phyloP scores from a whole-genome alignment of 2,329 filamentous ascomycete genomes.

The Emmonsiellopsis sp. region DNA sequence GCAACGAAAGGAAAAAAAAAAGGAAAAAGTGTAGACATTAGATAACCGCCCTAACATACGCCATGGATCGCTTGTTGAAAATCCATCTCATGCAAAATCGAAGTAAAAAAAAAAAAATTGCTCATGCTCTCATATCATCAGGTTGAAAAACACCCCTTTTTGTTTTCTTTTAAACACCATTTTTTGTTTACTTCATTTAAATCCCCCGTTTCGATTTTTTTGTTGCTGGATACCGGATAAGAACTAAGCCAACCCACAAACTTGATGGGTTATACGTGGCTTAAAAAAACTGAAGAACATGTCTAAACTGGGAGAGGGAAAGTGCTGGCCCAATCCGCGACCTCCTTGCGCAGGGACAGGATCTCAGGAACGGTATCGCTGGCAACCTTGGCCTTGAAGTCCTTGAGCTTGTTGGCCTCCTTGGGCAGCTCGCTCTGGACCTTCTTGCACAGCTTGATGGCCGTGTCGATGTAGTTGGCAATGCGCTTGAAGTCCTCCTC shows the following conservation, averaged over 20 bases:
- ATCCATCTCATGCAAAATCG: constrained; percentile 13
- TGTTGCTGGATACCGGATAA: neutral
- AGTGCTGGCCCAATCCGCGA: constrained; percentile 71
- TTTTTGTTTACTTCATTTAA: neutral
- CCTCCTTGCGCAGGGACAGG: constrained; percentile 78
- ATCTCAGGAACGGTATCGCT: constrained; percentile 72
- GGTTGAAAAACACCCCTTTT: constrained; percentile 13
- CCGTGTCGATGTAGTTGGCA: constrained; percentile 76
- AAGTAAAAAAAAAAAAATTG: constrained; percentile 9
- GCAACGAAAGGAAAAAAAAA: neutral
- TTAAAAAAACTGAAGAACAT: neutral
- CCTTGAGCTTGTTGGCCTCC: constrained; percentile 98
- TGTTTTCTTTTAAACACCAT: constrained; percentile 3
- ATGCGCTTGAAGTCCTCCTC: constrained; percentile 88
- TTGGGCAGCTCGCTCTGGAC: constrained; percentile 79
- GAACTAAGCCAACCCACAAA: neutral
- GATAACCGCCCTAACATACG: neutral
- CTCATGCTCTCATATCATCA: constrained; percentile 5
- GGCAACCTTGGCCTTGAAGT: constrained; percentile 92
- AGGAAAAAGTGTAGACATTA: constrained; percentile 2
- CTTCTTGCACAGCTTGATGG: constrained; percentile 83
- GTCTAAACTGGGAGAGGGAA: constrained; percentile 72
- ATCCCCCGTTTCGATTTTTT: neutral
- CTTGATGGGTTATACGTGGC: neutral
- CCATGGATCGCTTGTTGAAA: constrained; percentile 18